These are phyloP conservation scores for Nemania sp. DNA, from an alignment of 2,329 filamentous ascomycete species.

Conservation along the genomic window DNA sequence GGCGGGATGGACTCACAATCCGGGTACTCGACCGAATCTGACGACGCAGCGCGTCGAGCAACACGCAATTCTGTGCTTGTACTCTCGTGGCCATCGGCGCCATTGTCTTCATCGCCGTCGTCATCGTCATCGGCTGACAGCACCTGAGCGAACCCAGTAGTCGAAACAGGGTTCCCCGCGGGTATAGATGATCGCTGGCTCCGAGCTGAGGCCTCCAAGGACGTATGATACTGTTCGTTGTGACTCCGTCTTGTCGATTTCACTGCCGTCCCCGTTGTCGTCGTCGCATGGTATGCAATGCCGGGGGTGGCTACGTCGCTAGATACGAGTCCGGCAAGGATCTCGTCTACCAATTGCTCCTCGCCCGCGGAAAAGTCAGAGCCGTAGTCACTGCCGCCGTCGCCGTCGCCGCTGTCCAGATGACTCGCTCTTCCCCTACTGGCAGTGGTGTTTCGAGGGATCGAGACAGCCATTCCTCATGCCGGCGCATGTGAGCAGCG, in stretches of 20 bases:
- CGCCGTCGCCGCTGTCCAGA: conserved; percentile 32
- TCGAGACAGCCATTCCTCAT: conserved; percentile 18
- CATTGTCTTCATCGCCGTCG: background rate
- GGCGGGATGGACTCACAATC: conserved; percentile 55
- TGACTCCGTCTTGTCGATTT: background rate
- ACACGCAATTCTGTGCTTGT: background rate
- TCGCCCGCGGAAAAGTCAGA: conserved; percentile 42
- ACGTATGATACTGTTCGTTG: background rate
- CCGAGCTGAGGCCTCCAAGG: background rate
- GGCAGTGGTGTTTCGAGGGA: background rate
- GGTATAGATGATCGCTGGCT: background rate
- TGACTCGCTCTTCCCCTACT: conserved; percentile 1
- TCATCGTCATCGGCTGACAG: background rate
- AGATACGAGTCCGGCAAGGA: conserved; percentile 31
- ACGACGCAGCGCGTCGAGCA: conserved; percentile 14
- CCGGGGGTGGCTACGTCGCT: background rate
- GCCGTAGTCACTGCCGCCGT: conserved; percentile 41
- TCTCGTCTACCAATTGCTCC: conserved; percentile 37
- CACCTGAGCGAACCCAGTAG: background rate
- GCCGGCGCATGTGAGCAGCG: background rate
- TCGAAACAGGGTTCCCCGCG: background rate
- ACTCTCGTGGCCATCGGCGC: background rate
- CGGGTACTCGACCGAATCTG: conserved; percentile 50
- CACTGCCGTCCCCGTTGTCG: background rate
- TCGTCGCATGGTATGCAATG: background rate